These are phyloP conservation scores for Myochromella boudieri DNA, from an alignment of 768 basidiomycete genomes.

Conservation along the genomic window DNA sequence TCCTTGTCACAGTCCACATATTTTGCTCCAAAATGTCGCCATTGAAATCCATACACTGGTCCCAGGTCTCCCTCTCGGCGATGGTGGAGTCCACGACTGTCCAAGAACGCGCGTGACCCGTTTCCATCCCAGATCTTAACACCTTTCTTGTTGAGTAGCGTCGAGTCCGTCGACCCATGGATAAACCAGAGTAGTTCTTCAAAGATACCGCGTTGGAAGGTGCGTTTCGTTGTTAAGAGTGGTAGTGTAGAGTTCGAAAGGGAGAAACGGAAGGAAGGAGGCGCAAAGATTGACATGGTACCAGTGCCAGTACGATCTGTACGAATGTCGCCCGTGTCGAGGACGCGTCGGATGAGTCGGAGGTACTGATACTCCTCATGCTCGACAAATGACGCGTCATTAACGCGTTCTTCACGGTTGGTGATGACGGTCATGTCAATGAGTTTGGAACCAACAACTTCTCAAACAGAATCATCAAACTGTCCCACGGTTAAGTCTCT, in stretches of 20 bases:
- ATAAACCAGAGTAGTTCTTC: conserved; percentile 98
- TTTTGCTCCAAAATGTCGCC: conserved; percentile 91
- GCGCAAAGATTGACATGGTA: conserved; percentile 90
- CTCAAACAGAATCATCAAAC: too few species aligned
- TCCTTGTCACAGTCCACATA: conserved; percentile 74
- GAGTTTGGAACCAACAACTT: too few species aligned
- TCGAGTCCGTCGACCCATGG: conserved; percentile 80
- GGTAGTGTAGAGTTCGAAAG: conserved; percentile 76
- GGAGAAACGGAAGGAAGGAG: conserved; percentile 86
- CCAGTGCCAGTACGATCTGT: conserved; percentile 96
- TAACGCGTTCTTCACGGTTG: too few species aligned
- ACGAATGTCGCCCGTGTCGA: conserved; percentile 73
- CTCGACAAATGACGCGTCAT: neutral
- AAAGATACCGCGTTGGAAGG: conserved; percentile 86
- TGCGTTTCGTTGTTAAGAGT: conserved; percentile 92
- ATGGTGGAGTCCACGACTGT: conserved; percentile 79
- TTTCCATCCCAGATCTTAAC: conserved; percentile 99
- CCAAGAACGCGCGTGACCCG: conserved; percentile 84
- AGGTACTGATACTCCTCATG: conserved; percentile 95
- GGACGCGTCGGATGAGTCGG: conserved; percentile 71
- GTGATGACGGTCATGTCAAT: too few species aligned
- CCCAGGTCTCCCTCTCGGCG: conserved; percentile 91
- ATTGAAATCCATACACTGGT: conserved; percentile 96
- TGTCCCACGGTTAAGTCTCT: too few species aligned
- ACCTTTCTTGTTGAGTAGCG: conserved; percentile 71